Evolutionary conservation across 1,284 basidiomycete genomes (phyloP).

Genomic region (Tylopilus sp.): DNA sequence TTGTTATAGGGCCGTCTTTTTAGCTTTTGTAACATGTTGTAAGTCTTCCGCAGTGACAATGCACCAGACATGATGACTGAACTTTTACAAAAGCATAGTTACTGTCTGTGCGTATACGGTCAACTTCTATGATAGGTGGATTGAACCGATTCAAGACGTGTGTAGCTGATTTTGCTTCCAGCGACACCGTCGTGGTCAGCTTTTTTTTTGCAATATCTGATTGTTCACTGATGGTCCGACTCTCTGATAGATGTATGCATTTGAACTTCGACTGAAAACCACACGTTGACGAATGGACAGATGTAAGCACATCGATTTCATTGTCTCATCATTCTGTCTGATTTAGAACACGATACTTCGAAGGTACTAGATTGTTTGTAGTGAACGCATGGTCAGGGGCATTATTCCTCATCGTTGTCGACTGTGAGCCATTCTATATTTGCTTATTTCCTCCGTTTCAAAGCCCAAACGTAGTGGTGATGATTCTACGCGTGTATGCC

Average conservation of each 20-base stretch:
- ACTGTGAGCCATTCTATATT: conserved; percentile 16
- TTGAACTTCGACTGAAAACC: too few relatives aligned
- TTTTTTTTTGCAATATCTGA: too few relatives aligned
- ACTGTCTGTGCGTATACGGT: too few relatives aligned
- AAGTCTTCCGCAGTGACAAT: too few relatives aligned
- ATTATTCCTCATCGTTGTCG: conserved; percentile 9
- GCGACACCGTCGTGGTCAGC: too few relatives aligned
- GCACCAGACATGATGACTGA: too few relatives aligned
- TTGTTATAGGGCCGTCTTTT: neutral
- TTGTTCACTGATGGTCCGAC: too few relatives aligned
- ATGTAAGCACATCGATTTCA: neutral
- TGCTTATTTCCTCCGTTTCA: neutral
- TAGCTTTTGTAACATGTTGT: too few relatives aligned
- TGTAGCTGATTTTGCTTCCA: too few relatives aligned
- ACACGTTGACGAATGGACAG: neutral
- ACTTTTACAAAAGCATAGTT: neutral
- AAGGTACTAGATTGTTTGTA: conserved; percentile 10
- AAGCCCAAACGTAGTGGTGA: conserved; percentile 20
- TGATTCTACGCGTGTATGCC: conserved; percentile 27
- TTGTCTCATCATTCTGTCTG: too few relatives aligned
- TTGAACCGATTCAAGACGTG: too few relatives aligned
- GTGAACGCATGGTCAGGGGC: neutral
- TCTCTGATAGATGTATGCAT: neutral
- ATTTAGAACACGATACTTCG: neutral
- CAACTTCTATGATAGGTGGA: too few relatives aligned